phyloP scores from a whole-genome alignment of 1,139 yeast species.

The Sugiyamaella paludigena region DNA sequence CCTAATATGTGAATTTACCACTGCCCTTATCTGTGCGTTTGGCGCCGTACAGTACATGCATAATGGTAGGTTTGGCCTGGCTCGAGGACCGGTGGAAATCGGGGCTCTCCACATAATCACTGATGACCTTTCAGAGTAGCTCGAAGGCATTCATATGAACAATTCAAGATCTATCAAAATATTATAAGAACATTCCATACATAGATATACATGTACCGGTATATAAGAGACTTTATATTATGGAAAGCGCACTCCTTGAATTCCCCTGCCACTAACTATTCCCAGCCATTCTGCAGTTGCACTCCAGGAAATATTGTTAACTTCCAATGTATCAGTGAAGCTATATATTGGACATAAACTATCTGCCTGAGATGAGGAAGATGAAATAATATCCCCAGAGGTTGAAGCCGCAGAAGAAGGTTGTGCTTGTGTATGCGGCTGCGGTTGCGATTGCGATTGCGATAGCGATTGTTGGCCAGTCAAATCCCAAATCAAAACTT shows the following conservation, averaged over 20 bases:
- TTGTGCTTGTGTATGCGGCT: slow-evolving; percentile 19
- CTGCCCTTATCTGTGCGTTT: too few relatives aligned
- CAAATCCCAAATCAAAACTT: slow-evolving; percentile 82
- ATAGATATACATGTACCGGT: too few relatives aligned
- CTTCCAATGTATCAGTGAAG: slow-evolving; percentile 61
- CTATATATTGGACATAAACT: slow-evolving; percentile 31
- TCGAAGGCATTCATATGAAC: too few relatives aligned
- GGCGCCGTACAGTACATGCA: too few relatives aligned
- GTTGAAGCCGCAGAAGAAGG: slow-evolving; percentile 6
- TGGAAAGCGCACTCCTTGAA: slow-evolving; percentile 62
- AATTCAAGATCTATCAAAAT: too few relatives aligned
- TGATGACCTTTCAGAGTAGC: too few relatives aligned
- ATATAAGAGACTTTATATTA: too few relatives aligned
- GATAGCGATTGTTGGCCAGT: slow-evolving; percentile 21
- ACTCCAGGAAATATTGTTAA: slow-evolving; percentile 78
- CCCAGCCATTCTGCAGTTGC: slow-evolving; percentile 78
- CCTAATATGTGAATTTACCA: too few relatives aligned
- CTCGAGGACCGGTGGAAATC: too few relatives aligned
- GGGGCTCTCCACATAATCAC: too few relatives aligned
- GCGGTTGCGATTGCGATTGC: slow-evolving; percentile 14
- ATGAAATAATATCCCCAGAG: background rate
- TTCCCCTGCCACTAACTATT: slow-evolving; percentile 71
- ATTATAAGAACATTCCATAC: too few relatives aligned
- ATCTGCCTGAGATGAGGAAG: slow-evolving; percentile 4
- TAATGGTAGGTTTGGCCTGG: too few relatives aligned